Evolutionary conservation across 2,329 filamentous ascomycete species (phyloP).

Genomic region (Talaromyces sp.): DNA sequence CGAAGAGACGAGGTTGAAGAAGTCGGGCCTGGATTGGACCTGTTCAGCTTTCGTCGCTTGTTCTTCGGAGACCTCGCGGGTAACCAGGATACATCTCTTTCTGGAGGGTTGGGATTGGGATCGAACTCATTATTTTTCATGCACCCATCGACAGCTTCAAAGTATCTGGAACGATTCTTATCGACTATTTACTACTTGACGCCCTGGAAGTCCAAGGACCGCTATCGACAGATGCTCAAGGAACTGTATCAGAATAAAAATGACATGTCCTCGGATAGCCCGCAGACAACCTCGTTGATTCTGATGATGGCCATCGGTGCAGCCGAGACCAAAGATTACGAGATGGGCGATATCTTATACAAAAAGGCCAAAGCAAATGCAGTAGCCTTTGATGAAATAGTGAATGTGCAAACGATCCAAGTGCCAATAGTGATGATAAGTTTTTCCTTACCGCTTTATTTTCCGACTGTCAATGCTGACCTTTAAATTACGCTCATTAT

Average conservation of each 20-base stretch:
- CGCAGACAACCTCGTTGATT: slow-evolving; percentile 36
- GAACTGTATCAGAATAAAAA: slow-evolving; percentile 30
- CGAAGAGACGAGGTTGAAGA: slow-evolving; percentile 29
- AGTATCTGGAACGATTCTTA: slow-evolving; percentile 39
- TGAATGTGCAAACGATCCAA: slow-evolving; percentile 43
- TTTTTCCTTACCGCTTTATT: slow-evolving; percentile 9
- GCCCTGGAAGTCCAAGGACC: slow-evolving; percentile 33
- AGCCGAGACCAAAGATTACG: slow-evolving; percentile 36
- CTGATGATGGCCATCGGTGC: slow-evolving; percentile 36
- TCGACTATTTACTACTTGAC: slow-evolving; percentile 37
- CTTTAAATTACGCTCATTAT: slow-evolving; percentile 35
- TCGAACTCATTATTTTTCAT: slow-evolving; percentile 32
- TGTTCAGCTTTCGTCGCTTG: slow-evolving; percentile 35
- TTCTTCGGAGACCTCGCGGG: slow-evolving; percentile 39
- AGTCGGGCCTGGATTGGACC: slow-evolving; percentile 34
- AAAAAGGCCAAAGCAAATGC: slow-evolving; percentile 40
- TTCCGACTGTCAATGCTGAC: slow-evolving; percentile 8
- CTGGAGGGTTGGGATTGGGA: slow-evolving; percentile 17
- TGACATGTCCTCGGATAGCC: slow-evolving; percentile 30
- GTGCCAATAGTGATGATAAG: slow-evolving; percentile 45
- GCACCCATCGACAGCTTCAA: slow-evolving; percentile 34
- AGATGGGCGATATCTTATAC: slow-evolving; percentile 40
- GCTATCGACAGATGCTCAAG: slow-evolving; percentile 33
- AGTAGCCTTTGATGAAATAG: slow-evolving; percentile 39
- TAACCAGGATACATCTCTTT: slow-evolving; percentile 25